Percentiles rank a stretch among this genome's conserved stretches.
Conservation (phyloP, 1,284 basidiomycete species). For the Afroboletus lepidellus region DNA sequence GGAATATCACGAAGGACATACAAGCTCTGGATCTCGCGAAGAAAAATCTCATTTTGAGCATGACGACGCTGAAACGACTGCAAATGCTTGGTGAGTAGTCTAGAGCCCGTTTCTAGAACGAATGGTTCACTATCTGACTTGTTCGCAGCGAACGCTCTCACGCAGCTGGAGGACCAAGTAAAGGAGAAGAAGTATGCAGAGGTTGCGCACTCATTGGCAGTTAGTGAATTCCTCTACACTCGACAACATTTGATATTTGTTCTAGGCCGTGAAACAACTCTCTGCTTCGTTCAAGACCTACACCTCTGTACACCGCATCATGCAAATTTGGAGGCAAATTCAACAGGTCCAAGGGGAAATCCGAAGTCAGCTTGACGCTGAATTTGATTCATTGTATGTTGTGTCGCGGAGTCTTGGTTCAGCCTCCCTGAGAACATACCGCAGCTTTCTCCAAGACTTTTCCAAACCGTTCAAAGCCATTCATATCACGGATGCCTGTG, state of each 20-base stretch:
- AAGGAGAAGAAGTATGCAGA: conserved; percentile 79
- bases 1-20: conserved; percentile 95
- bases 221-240: conserved; percentile 37
- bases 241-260: conserved; percentile 8
- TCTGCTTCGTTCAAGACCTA: conserved; percentile 76
- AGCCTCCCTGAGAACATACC: conserved; percentile 1
- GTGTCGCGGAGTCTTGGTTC: background rate
- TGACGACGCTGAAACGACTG: conserved; percentile 88
- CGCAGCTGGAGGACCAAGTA: conserved; percentile 77
- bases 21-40: conserved; percentile 94
- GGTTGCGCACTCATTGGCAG: conserved; percentile 79
- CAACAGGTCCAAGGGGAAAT: conserved; percentile 79
- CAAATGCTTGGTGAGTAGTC: conserved; percentile 84
- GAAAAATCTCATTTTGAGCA: conserved; percentile 85
- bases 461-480: conserved; percentile 63
- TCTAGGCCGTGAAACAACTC: conserved; percentile 84
- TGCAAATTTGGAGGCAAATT: conserved; percentile 74
- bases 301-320: conserved; percentile 71
- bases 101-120: background rate
- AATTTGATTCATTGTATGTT: conserved; percentile 88
- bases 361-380: conserved; percentile 75
- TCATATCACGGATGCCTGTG: conserved; percentile 75
- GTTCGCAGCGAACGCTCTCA: conserved; percentile 71
- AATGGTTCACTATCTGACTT: conserved; percentile 1
- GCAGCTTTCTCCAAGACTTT: conserved; percentile 77